Conservation (phyloP, 108 stramenopile species). For the Stephanodiscus minutulus region DNA sequence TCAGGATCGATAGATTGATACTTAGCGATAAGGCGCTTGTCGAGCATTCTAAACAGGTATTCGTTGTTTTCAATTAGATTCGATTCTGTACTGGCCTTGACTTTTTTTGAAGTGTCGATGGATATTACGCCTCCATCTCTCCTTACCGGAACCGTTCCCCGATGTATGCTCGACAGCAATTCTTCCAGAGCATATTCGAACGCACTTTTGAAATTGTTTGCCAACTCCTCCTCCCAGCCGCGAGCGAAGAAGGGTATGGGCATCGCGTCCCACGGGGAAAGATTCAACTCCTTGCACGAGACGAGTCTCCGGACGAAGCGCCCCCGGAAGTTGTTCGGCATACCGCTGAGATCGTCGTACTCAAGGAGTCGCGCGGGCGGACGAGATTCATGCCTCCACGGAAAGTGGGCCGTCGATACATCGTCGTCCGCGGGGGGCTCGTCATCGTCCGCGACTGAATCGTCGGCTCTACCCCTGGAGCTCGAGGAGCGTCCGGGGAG, state of each 20-base stretch:
- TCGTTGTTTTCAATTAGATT: conserved; percentile 9
- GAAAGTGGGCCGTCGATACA: conserved; percentile 9
- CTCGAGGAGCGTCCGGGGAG: too few species aligned
- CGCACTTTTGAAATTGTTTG: conserved; percentile 20
- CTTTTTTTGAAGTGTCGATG: conserved; percentile 13
- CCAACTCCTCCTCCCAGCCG: conserved; percentile 43
- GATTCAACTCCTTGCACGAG: conserved; percentile 32
- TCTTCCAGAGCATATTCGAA: conserved; percentile 13
- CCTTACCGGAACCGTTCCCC: conserved; percentile 1
- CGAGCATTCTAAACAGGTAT: conserved; percentile 21
- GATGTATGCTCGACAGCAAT: conserved; percentile 13
- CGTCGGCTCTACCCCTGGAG: too few species aligned
- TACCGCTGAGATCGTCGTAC: conserved; percentile 36
- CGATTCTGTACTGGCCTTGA: background rate
- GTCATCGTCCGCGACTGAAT: background rate
- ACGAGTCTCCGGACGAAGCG: conserved; percentile 32
- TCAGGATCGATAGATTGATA: background rate
- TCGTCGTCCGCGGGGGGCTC: background rate
- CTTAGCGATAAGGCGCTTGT: conserved; percentile 8
- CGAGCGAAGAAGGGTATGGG: conserved; percentile 29
- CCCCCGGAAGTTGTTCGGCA: conserved; percentile 34
- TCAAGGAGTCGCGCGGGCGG: conserved; percentile 18
- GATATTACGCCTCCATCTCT: conserved; percentile 15
- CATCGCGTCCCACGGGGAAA: conserved; percentile 34
- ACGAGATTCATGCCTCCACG: conserved; percentile 36